These are phyloP conservation scores for Malus sieversii DNA, from an alignment of 306 rosid genomes.

Conservation along the genomic window DNA sequence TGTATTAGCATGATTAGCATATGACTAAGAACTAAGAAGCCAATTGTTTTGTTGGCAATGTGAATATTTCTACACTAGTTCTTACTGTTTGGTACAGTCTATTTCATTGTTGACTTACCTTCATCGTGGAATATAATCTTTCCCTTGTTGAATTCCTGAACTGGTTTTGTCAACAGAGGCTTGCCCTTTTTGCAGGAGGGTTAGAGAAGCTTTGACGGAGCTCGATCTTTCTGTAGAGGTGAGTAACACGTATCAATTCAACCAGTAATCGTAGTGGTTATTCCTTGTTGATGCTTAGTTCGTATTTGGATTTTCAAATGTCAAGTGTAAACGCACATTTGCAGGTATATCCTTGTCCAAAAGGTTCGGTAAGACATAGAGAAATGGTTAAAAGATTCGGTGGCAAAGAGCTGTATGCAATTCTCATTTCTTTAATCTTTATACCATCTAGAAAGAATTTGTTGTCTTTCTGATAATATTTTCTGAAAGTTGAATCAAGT, in stretches of 20 bases:
- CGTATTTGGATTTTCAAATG: not conserved
- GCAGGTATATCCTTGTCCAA: constrained; percentile 95
- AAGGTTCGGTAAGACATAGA: constrained; percentile 79
- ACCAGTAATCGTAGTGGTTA: not conserved
- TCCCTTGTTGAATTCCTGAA: constrained; percentile 17
- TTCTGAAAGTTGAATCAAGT: not conserved
- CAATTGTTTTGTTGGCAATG: not conserved
- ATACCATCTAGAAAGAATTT: not conserved
- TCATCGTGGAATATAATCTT: constrained; percentile 1
- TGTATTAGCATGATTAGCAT: not conserved
- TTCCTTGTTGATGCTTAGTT: not conserved
- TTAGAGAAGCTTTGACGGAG: constrained; percentile 89
- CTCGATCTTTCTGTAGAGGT: constrained; percentile 87
- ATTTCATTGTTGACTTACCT: constrained; percentile 1
- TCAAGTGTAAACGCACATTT: constrained; percentile 22
- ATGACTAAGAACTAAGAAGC: not conserved
- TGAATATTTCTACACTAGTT: not conserved
- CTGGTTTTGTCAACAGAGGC: constrained; percentile 70
- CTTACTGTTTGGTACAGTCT: not conserved
- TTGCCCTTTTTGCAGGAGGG: constrained; percentile 97
- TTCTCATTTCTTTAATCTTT: constrained; percentile 15
- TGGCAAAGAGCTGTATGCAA: constrained; percentile 84
- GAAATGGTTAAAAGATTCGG: constrained; percentile 64
- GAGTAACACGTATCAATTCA: constrained; percentile 13
- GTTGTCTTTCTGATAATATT: not conserved